Evolutionary conservation across 176 grass and related monocot genomes (phyloP), one percentile per base, ranked within the genome.

Genomic region (Bolboschoenus planiculmis): DNA sequence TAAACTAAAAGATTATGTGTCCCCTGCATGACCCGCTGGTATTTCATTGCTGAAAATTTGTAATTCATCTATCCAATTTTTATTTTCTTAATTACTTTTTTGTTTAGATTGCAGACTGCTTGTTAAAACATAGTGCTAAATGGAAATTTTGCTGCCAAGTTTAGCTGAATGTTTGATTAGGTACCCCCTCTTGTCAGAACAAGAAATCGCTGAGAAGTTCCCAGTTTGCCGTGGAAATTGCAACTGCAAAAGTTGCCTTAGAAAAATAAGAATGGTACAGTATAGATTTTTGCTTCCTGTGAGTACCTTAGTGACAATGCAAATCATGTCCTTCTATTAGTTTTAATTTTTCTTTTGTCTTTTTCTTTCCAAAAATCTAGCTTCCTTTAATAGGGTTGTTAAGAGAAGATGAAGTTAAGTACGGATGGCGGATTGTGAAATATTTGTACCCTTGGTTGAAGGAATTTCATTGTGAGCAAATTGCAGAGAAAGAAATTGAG

Each of bases 371-470:
- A 16, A 23, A 39, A 80, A 18, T 59, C 31, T 48, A 94, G 92
- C 56, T 34, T 59, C 26, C 57, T 1, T 1, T 78, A 39, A 85
- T 35, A 20, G 1, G n/a, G 5, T 43, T 89, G 4, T 80, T 78
- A 31, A 0, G 75, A 1, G 51, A 81, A 47, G 81, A 91, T 63
- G 79, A 56, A 78, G 21, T 88, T 18, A 85, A 84, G 37, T 94
- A 62, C 39, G 85, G 62, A 15, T 6, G 2, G 55, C 79, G 73
- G 24, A 83, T 40, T 57, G 10, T 80, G 6, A 56, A 26, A 43
- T 90, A 85, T 51, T 34, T 94, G 39, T 86, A 92, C 37, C 92
- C 92, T 65, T 94, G 92, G 92, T 57, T 98, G 73, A 88, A 88
- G 86, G 64, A 88, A 30, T 67, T 94, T 13, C 81, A 82, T 20